phyloP scores from a whole-genome alignment of 176 grass and related monocot genomes.

The Paspalum notatum region DNA sequence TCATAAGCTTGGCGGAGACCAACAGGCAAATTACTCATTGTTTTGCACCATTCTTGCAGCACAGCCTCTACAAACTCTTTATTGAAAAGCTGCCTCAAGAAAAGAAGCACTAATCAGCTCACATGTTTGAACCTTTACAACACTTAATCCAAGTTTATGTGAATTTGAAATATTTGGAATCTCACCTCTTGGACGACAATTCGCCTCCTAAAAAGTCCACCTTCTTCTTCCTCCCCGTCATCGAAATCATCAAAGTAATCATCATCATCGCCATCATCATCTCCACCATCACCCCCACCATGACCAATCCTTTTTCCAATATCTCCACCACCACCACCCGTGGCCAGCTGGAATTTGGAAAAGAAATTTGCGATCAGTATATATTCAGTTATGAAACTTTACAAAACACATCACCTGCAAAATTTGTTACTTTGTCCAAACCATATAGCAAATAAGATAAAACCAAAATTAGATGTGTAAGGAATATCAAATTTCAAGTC shows the following conservation, averaged over 20 bases:
- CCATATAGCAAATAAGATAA: neutral
- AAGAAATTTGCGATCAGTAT: slow-evolving; percentile 28
- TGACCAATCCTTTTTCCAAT: slow-evolving; percentile 93
- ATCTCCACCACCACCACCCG: slow-evolving; percentile 93
- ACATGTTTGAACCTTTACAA: slow-evolving; percentile 7
- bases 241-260: slow-evolving; percentile 98
- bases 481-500: neutral
- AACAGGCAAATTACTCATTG: slow-evolving; percentile 83
- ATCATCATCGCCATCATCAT: slow-evolving; percentile 97
- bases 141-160: neutral
- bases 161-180: slow-evolving; percentile 42
- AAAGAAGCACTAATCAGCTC: slow-evolving; percentile 42
- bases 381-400: slow-evolving; percentile 5
- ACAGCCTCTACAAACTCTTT: slow-evolving; percentile 95
- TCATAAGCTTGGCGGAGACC: slow-evolving; percentile 91
- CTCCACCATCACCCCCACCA: slow-evolving; percentile 94
- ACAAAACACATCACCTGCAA: slow-evolving; percentile 1
- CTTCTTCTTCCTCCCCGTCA: slow-evolving; percentile 84
- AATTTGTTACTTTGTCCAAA: slow-evolving; percentile 17
- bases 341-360: slow-evolving; percentile 61
- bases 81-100: slow-evolving; percentile 77
- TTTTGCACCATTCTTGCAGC: slow-evolving; percentile 96
- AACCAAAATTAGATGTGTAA: neutral
- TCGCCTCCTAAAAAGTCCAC: slow-evolving; percentile 85
- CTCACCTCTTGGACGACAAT: slow-evolving; percentile 86